Conservation (phyloP, 306 rosid species). For the Sophora flavescens region DNA sequence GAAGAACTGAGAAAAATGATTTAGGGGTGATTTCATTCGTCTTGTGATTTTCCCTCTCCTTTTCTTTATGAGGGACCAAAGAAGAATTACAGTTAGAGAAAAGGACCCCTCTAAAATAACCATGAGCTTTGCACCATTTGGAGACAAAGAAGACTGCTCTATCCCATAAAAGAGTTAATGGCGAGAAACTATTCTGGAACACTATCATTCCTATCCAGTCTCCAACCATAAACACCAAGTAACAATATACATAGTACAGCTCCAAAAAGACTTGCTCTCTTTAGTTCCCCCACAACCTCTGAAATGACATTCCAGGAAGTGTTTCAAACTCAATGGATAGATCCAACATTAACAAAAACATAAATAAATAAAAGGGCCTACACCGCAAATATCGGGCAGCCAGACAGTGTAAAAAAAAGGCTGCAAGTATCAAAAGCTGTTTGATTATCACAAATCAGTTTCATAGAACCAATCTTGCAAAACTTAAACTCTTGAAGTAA, state of each 20-base stretch:
- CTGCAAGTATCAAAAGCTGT: not conserved
- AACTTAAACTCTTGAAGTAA: too few relatives aligned
- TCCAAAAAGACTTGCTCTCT: not conserved
- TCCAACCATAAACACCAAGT: conserved; percentile 7
- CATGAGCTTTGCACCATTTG: not conserved
- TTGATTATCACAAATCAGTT: too few relatives aligned
- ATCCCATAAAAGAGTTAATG: not conserved
- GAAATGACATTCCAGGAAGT: conserved; percentile 21
- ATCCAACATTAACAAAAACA: conserved; percentile 3
- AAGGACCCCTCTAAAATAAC: conserved; percentile 11
- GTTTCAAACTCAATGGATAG: conserved; percentile 25
- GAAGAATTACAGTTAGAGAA: conserved; percentile 1
- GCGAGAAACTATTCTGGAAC: conserved; percentile 6
- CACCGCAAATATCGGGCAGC: conserved; percentile 1
- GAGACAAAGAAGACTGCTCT: not conserved
- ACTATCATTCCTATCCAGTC: not conserved
- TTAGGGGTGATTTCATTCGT: conserved; percentile 12
- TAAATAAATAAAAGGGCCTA: not conserved
- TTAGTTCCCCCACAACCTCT: not conserved
- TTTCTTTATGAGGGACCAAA: conserved; percentile 12
- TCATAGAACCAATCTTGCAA: too few relatives aligned
- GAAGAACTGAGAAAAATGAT: not conserved
- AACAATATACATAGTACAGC: not conserved
- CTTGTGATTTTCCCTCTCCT: conserved; percentile 1
- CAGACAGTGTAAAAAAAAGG: not conserved